Evolutionary conservation across 495 filamentous ascomycete species (phyloP), one percentile per base, ranked within the genome.

Genomic region (Penicillium pulvis): DNA sequence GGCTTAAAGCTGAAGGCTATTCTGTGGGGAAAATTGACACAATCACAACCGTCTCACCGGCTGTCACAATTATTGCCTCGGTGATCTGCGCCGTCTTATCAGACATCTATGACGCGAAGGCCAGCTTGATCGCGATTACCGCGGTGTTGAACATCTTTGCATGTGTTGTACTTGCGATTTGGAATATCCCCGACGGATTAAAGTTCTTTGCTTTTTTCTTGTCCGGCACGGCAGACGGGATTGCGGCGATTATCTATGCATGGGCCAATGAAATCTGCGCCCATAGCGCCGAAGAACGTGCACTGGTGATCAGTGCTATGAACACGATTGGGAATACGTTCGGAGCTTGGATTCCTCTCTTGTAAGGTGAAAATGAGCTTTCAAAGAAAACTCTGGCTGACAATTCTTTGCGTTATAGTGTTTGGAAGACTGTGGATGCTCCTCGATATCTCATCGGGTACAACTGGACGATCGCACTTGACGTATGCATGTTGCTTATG

Each of bases 231-330:
- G 67, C 64, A 4, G 57, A 67, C 44, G 67, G 67, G 0, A 67
- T 70, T 28, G 67, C 67, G 20, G 61, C 62, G 30, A 65, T 65
- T 35, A 60, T 70, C 7, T 70, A 63, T 50, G 65, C 67, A 3
- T 85, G 81, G 81, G 81, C 79, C 9, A 77, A 83, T 57, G 83
- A 86, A 56, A 83, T 85, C 39, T 84, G 82, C 59, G 68, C 68
- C 10, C 73, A 74, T 26, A 80, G 81, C 49, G 79, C 79, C 26
- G 83, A 86, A 69, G 82, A 86, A 65, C 68, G 83, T 42, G 82
- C 82, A 5, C 55, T 86, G 19, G 82, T 86, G 10, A 73, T 81
- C 41, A 76, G 75, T 39, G 69, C 74, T 8, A 82, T 83, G 80
- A 85, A 83, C 56, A 78, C 77, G 0, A 63, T 78, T 53, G 77